Evolutionary conservation across 768 basidiomycete genomes (phyloP).

Genomic region (Termitomyces sp.): DNA sequence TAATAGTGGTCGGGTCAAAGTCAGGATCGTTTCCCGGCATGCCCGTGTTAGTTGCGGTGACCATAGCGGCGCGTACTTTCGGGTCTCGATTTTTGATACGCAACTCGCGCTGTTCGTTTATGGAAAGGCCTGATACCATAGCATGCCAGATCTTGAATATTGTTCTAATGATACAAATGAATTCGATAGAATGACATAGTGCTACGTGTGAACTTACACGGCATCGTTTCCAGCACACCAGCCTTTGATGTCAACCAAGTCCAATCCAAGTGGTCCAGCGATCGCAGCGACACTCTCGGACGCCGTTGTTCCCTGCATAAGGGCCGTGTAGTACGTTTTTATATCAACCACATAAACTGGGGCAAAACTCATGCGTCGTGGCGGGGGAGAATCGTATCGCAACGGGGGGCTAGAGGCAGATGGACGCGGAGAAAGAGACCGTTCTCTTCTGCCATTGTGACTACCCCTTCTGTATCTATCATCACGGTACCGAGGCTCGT

Average conservation of each 20-base stretch:
- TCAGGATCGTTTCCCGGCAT: constrained; percentile 21
- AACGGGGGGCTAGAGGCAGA: neutral
- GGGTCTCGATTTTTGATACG: constrained; percentile 8
- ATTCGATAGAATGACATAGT: neutral
- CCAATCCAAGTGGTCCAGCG: constrained; percentile 26
- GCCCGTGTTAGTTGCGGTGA: neutral
- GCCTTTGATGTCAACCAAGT: constrained; percentile 26
- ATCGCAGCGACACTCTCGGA: constrained; percentile 22
- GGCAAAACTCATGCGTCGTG: constrained; percentile 14
- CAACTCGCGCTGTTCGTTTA: constrained; percentile 39
- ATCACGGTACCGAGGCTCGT: neutral
- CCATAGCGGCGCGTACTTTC: neutral
- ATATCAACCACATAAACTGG: constrained; percentile 40
- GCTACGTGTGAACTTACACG: constrained; percentile 29
- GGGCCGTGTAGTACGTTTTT: constrained; percentile 29
- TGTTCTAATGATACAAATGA: constrained; percentile 22
- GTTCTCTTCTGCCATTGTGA: constrained; percentile 8
- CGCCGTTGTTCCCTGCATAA: constrained; percentile 31
- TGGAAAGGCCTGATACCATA: constrained; percentile 41
- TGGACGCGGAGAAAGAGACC: constrained; percentile 20
- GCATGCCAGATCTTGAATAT: constrained; percentile 42
- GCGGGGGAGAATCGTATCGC: neutral
- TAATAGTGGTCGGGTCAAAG: constrained; percentile 29
- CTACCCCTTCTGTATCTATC: constrained; percentile 1
- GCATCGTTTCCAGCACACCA: constrained; percentile 54